Evolutionary conservation across 495 filamentous ascomycete genomes (phyloP), one percentile per base, ranked within the genome.

Genomic region (Thermothielavioides terrestris): DNA sequence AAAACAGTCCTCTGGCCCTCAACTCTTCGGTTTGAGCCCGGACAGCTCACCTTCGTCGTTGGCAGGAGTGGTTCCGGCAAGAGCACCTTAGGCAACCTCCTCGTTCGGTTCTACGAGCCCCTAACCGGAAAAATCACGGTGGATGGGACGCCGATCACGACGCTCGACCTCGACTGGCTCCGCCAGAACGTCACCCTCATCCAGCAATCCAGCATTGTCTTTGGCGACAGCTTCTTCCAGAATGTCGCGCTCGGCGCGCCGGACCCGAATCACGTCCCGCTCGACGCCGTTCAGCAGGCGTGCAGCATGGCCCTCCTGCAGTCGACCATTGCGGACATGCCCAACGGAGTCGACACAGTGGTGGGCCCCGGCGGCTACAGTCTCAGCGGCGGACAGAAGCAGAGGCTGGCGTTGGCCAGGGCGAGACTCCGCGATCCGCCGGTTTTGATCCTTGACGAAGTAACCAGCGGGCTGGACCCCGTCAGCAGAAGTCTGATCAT

Each of bases 31-130:
- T 94, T 97, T 52, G 77, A 79, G 1, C 72, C 84, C 0, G 81
- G 85, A 0, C 70, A 85, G 58, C 83, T 85, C 5, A 88, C 80
- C 3, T 97, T 94, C 54, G 72, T 98, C 6, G 77, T 96, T 46
- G 92, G 92, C 2, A 75, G 75, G 46, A 95, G 89, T 55, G 92
- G 92, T 1, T 95, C 89, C 11, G 92, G 92, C 0, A 98, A 98
- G 62, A 95, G 87, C 59, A 97, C 92, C 0, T 59, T 98, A 8
- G 81, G 82, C 2, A 89, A 88, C 57, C 67, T 98, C 2, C 69
- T 98, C 2, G 67, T 88, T 42, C 76, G 81, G 26, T 86, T 90
- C 58, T 95, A 95, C 57, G 65, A 76, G 9, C 80, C 86, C 2
- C 66, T 63, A 0, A 66, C 68, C 0, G 92, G 92, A 0, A 58